Evolutionary conservation across 176 grass and related monocot genomes (phyloP).

Genomic region (Metroxylon sagu): DNA sequence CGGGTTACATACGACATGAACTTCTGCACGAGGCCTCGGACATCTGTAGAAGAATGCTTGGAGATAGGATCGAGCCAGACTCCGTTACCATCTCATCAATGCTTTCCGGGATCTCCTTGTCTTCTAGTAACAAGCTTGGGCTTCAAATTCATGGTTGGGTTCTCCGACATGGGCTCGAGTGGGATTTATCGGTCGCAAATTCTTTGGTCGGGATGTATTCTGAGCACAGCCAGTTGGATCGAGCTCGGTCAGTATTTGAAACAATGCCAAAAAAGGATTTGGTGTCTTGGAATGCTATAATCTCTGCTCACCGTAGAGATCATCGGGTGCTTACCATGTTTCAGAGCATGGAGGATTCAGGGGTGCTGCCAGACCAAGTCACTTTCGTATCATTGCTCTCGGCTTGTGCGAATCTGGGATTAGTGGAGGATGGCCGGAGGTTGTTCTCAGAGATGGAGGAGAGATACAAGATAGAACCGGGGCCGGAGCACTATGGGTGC

Average conservation of each 20-base stretch:
- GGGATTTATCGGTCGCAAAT: slow-evolving; percentile 29
- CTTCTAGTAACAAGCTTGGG: slow-evolving; percentile 10
- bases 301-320: slow-evolving; percentile 24
- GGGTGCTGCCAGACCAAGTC: slow-evolving; percentile 22
- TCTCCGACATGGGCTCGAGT: slow-evolving; percentile 35
- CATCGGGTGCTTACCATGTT: slow-evolving; percentile 33
- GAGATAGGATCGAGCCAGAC: slow-evolving; percentile 18
- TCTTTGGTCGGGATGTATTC: slow-evolving; percentile 44
- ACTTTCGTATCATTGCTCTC: slow-evolving; percentile 39
- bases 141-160: slow-evolving; percentile 55
- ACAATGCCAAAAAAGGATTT: slow-evolving; percentile 36
- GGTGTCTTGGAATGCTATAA: slow-evolving; percentile 44
- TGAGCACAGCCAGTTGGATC: slow-evolving; percentile 17
- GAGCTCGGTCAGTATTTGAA: slow-evolving; percentile 30
- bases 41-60: slow-evolving; percentile 36
- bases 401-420: slow-evolving; percentile 31
- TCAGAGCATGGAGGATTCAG: slow-evolving; percentile 40
- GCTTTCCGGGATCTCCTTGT: slow-evolving; percentile 7
- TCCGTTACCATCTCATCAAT: slow-evolving; percentile 20
- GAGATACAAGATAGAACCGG: slow-evolving; percentile 28
- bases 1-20: slow-evolving; percentile 24
- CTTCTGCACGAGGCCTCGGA: slow-evolving; percentile 21
- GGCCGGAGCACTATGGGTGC: slow-evolving; percentile 32
- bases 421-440: slow-evolving; percentile 37
- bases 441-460: slow-evolving; percentile 49